Conservation (phyloP, 495 filamentous ascomycete genomes). For the Penicillium herquei region DNA sequence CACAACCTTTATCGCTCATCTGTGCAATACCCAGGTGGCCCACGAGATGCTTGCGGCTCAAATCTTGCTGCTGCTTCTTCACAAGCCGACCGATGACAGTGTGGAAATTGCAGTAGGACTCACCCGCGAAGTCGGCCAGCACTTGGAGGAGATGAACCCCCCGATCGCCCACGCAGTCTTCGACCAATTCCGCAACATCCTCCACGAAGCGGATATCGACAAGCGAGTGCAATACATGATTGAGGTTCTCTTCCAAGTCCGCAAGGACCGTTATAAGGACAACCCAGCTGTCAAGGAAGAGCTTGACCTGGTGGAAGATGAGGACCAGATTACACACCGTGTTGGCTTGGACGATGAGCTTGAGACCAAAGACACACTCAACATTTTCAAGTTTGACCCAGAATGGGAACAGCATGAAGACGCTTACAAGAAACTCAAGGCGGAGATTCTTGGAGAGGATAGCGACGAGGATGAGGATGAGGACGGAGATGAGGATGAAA, state of each 20-base stretch:
- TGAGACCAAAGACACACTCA: constrained; percentile 78
- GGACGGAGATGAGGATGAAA: constrained; percentile 67
- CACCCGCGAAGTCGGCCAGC: constrained; percentile 86
- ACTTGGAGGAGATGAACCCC: constrained; percentile 89
- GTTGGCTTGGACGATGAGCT: constrained; percentile 77
- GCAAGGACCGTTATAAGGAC: constrained; percentile 96
- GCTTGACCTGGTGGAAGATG: constrained; percentile 92
- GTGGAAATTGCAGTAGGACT: constrained; percentile 96
- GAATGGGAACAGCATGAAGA: constrained; percentile 90
- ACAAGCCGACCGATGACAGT: constrained; percentile 95
- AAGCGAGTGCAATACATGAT: constrained; percentile 98
- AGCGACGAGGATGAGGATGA: constrained; percentile 76
- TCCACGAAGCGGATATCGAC: constrained; percentile 95
- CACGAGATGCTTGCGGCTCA: constrained; percentile 90
- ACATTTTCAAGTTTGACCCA: constrained; percentile 92
- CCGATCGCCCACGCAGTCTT: constrained; percentile 85
- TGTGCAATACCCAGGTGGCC: constrained; percentile 94
- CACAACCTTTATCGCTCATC: constrained; percentile 90
- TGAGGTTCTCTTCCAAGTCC: constrained; percentile 93
- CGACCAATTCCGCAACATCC: constrained; percentile 90
- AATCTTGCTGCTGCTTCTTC: constrained; percentile 81
- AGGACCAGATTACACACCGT: constrained; percentile 93
- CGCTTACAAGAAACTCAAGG: constrained; percentile 83
- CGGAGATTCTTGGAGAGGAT: constrained; percentile 90
- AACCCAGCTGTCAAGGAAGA: constrained; percentile 88